A percentile compares a stretch with the other conserved stretches of the same genome.
Evolutionary conservation across 331 rosid genomes (phyloP).

Genomic region (Quercus phellos): DNA sequence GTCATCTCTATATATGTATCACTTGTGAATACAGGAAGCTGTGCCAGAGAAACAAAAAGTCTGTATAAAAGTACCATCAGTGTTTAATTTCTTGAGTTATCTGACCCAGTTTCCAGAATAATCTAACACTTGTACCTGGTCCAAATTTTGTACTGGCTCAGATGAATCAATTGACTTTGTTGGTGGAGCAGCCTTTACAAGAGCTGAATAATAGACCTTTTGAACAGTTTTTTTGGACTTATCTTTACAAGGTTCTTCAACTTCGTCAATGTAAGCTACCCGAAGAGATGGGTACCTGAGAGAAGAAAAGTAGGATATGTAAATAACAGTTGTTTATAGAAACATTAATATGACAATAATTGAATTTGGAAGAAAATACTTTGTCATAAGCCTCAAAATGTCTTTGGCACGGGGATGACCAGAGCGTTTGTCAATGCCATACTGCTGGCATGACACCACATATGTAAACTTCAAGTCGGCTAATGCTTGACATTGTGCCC

Average conservation of each 20-base stretch:
- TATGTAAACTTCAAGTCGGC: conserved; percentile 90
- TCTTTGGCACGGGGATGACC: conserved; percentile 75
- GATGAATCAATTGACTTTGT: conserved; percentile 69
- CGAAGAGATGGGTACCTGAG: conserved; percentile 91
- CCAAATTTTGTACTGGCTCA: conserved; percentile 70
- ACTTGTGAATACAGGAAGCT: not conserved
- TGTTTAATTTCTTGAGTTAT: conserved; percentile 6
- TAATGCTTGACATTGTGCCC: conserved; percentile 78
- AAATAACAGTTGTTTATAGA: conserved; percentile 10
- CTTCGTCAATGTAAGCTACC: conserved; percentile 91
- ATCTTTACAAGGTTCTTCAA: conserved; percentile 69
- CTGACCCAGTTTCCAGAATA: conserved; percentile 14
- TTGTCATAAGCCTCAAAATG: conserved; percentile 79
- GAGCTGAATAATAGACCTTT: conserved; percentile 83
- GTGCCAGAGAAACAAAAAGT: not conserved
- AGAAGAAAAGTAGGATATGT: conserved; percentile 14
- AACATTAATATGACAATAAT: conserved; percentile 11
- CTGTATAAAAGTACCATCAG: no score
- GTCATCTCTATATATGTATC: not conserved
- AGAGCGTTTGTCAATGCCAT: conserved; percentile 83
- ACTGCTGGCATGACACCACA: conserved; percentile 89
- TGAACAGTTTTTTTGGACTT: conserved; percentile 49
- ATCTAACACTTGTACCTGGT: conserved; percentile 58
- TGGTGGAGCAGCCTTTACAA: conserved; percentile 81
- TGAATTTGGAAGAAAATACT: conserved; percentile 39